A percentile compares a stretch with the other conserved stretches of the same genome.
phyloP scores from a whole-genome alignment of 768 basidiomycete species.

The Cubamyces sp. region DNA sequence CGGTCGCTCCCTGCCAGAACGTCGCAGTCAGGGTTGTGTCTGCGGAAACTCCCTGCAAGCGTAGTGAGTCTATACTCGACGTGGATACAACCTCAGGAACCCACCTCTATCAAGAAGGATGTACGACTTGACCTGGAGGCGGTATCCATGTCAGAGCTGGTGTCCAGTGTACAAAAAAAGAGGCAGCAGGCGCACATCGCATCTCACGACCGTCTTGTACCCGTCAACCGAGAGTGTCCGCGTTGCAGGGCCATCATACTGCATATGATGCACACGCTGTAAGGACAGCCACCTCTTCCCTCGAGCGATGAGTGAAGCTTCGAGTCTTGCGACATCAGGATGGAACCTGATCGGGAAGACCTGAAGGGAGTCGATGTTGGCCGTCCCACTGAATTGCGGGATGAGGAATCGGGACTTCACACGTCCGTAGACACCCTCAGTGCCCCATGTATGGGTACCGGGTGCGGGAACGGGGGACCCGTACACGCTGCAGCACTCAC shows the following conservation, averaged over 20 bases:
- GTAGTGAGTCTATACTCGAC: background rate
- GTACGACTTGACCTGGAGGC: background rate
- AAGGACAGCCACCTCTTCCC: constrained; percentile 59
- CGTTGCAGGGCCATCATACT: constrained; percentile 54
- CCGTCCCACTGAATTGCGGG: constrained; percentile 50
- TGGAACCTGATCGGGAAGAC: constrained; percentile 58
- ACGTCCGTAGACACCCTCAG: constrained; percentile 41
- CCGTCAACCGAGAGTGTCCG: constrained; percentile 24
- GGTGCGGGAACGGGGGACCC: background rate
- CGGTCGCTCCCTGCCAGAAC: background rate
- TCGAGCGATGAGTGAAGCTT: constrained; percentile 44
- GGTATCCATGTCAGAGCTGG: background rate
- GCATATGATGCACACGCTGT: constrained; percentile 57
- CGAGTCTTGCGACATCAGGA: constrained; percentile 44
- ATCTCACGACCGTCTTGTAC: constrained; percentile 43
- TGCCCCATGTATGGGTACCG: background rate
- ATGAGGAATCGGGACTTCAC: constrained; percentile 40
- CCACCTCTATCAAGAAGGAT: constrained; percentile 7
- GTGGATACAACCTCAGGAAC: background rate
- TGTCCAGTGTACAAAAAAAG: background rate
- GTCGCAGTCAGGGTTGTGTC: background rate
- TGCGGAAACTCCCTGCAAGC: background rate
- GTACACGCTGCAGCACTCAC: background rate
- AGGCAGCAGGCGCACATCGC: constrained; percentile 44
- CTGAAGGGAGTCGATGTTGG: constrained; percentile 52